Evolutionary conservation across 228 moss, liverwort and hornwort species (phyloP), one percentile per base, ranked within the genome.

Genomic region (Sphagnum magellanicum): DNA sequence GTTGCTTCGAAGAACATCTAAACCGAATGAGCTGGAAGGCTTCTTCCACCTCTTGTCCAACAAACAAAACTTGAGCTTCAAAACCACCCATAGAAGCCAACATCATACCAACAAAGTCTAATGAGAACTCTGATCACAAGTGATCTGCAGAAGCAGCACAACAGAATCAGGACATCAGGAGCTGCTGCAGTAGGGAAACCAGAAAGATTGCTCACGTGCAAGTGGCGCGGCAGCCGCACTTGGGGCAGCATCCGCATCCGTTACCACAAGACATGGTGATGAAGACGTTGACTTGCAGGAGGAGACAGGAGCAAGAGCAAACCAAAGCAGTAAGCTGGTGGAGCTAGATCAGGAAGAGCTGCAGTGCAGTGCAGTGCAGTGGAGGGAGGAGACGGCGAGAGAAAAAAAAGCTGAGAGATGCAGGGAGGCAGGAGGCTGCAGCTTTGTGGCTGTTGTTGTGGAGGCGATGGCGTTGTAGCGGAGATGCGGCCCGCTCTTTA

Each of bases 141-240:
- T 62, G 61, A 62, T 32, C 61, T 8, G 15, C 61, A 4, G 46
- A 16, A 16, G 61, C 61, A 62, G 17, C 47, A 62, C 61, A 10
- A 62, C 8, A 62, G 47, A 4, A 16, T 8, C 61, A 16, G 5
- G 15, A 47, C 8, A 9, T 4, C 61, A 47, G 14, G 47, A 62
- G 16, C 47, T 47, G 61, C 16, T 47, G 47, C 61, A 16, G 61
- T 16, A 8, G 61, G 1, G 52, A 13, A 5, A 48, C 4, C 50
- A 4, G 7, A 6, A 50, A 77, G 32, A 32, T 32, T 32, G 32
- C 80, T 78, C 59, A 84, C 84, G 84, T 84, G 84, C 84, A 84
- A 53, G 78, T 81, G 0, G 81, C 81, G 46, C 75, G 75, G 84
- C 81, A 81, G 71, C 84, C 84, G 68, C 84, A 84, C 84, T 84